Base-by-base conservation (phyloP, 441 rosid genomes). In the Arabidopsis lyrata region DNA sequence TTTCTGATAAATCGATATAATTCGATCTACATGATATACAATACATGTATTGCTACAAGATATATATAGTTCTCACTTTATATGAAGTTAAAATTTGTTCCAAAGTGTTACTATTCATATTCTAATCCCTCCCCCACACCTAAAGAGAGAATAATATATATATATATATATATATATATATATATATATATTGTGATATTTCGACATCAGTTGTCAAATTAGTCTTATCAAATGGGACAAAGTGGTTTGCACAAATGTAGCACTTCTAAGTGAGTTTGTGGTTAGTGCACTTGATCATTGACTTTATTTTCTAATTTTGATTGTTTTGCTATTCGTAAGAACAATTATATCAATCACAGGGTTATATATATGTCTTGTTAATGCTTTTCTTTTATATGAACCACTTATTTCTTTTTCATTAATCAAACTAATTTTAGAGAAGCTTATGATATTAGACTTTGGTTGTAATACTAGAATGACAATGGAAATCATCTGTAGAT, bases 261-360 rank as follows among this genome's bases (percentile, higher is more conserved):
- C 79, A 68, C 68, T 75, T 61, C 24, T 53, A 35, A 76, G 54
- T 62, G 79, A 55, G 48, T 76, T 44, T 63, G 70, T 76, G 64
- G 53, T 62, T 32, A 63, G 65, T 76, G 75, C 75, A 69, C 65
- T 76, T 63, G 60, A 63, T 69, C 70, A 69, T 76, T 76, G 75
- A 63, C 79, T 76, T 76, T 74, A 27, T 11, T 54, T 55, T 36
- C 27, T 32, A 54, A 61, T 68, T 45, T 49, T 54, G 24, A 52
- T 34, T 56, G 53, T 67, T 59, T 67, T 60, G 20, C 27, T 38
- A 44, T 68, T 76, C 65, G 27, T 45, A 45, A 36, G 36, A 54
- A 63, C 63, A 62, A 69, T 69, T 62, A 69, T 62, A 6, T 68
- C 38, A 54, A 35, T 2, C 54, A 76, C 53, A 76, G 27, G 27